Conservation (phyloP, 768 basidiomycete species). For the Rhodotorula graminis region DNA sequence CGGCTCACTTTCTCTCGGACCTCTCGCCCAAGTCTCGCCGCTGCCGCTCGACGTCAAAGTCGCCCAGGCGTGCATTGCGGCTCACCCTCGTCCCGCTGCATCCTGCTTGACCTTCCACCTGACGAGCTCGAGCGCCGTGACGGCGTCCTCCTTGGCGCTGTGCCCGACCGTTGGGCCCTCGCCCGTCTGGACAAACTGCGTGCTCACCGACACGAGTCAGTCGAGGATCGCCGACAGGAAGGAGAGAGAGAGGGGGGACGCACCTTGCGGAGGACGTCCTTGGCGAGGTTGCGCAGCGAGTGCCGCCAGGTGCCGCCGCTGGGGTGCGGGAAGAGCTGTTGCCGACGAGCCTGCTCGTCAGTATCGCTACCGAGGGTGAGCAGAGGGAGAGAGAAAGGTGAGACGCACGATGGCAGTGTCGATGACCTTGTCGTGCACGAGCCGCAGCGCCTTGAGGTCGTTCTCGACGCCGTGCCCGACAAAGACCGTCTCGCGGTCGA, state of each 20-base stretch:
- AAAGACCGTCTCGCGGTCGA: slow-evolving; percentile 75
- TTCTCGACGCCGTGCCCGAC: slow-evolving; percentile 91
- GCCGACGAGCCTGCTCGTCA: too few species aligned
- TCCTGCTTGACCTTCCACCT: slow-evolving; percentile 71
- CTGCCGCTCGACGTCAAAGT: too few species aligned
- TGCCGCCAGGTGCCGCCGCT: slow-evolving; percentile 70
- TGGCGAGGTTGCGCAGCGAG: slow-evolving; percentile 72
- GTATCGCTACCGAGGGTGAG: not conserved
- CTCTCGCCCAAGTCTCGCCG: too few species aligned
- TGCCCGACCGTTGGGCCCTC: slow-evolving; percentile 66
- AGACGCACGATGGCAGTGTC: slow-evolving; percentile 65
- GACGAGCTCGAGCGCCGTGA: slow-evolving; percentile 81
- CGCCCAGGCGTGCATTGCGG: too few species aligned
- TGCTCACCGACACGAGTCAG: too few species aligned
- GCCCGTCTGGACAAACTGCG: slow-evolving; percentile 72
- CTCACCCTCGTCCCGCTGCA: not conserved
- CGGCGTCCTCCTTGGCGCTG: slow-evolving; percentile 83
- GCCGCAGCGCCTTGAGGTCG: slow-evolving; percentile 81
- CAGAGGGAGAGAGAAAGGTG: not conserved
- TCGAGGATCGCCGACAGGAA: not conserved
- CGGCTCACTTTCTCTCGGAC: too few species aligned
- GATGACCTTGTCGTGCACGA: slow-evolving; percentile 74
- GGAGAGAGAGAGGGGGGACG: not conserved
- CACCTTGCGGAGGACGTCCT: slow-evolving; percentile 64
- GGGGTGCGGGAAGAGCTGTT: slow-evolving; percentile 71